Percentiles rank a stretch among this genome's conserved stretches.
These are phyloP conservation scores for Pyrenula massariospora DNA, from an alignment of 495 filamentous ascomycete genomes.

Conservation along the genomic window DNA sequence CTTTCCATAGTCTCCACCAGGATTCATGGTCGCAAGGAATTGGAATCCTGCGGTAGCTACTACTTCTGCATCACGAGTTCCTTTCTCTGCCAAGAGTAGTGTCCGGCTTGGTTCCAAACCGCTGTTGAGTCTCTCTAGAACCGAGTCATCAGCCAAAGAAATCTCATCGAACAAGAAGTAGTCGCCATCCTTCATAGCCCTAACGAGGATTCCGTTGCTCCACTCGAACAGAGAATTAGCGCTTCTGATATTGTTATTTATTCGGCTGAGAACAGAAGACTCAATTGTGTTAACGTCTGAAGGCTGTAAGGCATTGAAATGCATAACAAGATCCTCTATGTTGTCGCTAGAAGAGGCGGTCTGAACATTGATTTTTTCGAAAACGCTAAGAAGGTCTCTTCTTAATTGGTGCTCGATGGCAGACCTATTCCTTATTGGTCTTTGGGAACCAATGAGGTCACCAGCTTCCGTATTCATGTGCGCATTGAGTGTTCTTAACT, in stretches of 20 bases:
- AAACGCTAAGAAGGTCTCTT: conserved; percentile 43
- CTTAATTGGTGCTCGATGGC: conserved; percentile 53
- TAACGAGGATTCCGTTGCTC: conserved; percentile 89
- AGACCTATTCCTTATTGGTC: conserved; percentile 76
- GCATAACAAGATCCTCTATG: conserved; percentile 26
- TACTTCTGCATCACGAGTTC: conserved; percentile 66
- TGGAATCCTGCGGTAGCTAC: conserved; percentile 76
- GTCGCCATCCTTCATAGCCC: conserved; percentile 80
- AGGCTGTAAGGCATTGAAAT: conserved; percentile 18
- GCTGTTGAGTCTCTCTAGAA: conserved; percentile 91
- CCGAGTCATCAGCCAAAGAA: conserved; percentile 94
- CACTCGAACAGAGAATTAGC: conserved; percentile 87
- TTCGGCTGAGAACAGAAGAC: conserved; percentile 35
- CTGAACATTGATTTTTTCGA: conserved; percentile 32
- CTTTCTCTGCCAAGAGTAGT: conserved; percentile 88
- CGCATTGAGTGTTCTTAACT: conserved; percentile 84
- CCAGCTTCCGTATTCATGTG: conserved; percentile 96
- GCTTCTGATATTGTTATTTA: conserved; percentile 47
- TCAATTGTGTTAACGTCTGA: conserved; percentile 23
- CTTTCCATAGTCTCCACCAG: conserved; percentile 96
- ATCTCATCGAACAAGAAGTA: conserved; percentile 97
- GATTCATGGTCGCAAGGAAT: conserved; percentile 98
- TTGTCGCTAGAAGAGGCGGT: conserved; percentile 12
- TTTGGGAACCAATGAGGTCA: conserved; percentile 90
- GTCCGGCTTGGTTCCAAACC: conserved; percentile 85